phyloP scores from a whole-genome alignment of 768 basidiomycete species.

The Hypholoma fasciculare region DNA sequence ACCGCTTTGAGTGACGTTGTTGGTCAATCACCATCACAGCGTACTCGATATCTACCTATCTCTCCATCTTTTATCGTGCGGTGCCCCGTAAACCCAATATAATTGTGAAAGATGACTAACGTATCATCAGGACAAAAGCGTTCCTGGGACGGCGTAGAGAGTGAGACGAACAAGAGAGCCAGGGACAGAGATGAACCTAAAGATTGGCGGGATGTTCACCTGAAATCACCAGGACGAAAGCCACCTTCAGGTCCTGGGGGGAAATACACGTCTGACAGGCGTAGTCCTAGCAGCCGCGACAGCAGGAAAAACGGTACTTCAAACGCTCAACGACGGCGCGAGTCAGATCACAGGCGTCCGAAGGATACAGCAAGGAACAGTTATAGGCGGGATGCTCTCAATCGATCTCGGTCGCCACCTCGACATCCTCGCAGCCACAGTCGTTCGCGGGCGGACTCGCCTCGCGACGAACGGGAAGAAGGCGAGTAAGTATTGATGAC shows the following conservation, averaged over 20 bases:
- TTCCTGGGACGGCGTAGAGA: conserved; percentile 61
- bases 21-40: conserved; percentile 1
- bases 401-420: conserved; percentile 23
- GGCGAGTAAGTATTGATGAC: conserved; percentile 81
- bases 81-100: conserved; percentile 69
- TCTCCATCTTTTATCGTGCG: conserved; percentile 65
- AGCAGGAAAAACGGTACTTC: conserved; percentile 13
- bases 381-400: conserved; percentile 7
- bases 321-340: conserved; percentile 13
- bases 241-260: conserved; percentile 20
- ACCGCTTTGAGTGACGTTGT: not conserved
- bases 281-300: conserved; percentile 18
- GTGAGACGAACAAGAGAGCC: conserved; percentile 52
- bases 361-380: conserved; percentile 11
- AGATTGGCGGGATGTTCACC: conserved; percentile 72
- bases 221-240: conserved; percentile 40
- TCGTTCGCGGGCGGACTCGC: conserved; percentile 26
- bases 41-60: conserved; percentile 7
- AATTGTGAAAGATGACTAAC: conserved; percentile 69
- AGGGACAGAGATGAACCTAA: conserved; percentile 55
- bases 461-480: conserved; percentile 72
- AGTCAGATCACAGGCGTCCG: conserved; percentile 14
- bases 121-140: conserved; percentile 83
- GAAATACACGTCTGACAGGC: conserved; percentile 30
- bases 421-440: conserved; percentile 20